A percentile compares a stretch with the other conserved stretches of the same genome.
These are phyloP conservation scores for Ramularia collo-cygni DNA, from an alignment of 2,329 filamentous ascomycete species.

Conservation along the genomic window DNA sequence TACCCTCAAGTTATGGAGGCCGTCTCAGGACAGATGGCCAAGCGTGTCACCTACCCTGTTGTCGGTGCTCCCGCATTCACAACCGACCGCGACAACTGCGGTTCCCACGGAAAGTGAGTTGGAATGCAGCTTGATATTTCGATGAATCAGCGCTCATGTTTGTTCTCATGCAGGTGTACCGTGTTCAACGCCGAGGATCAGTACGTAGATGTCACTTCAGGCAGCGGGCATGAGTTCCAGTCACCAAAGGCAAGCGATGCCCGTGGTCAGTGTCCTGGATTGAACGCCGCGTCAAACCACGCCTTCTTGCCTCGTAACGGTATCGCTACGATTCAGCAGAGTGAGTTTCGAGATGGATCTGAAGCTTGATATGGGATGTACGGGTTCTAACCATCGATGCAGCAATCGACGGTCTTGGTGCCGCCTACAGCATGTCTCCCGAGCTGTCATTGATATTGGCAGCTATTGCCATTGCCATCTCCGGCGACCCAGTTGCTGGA, in stretches of 20 bases:
- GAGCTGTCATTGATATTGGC: conserved; percentile 11
- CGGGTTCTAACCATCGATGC: not conserved
- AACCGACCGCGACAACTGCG: conserved; percentile 14
- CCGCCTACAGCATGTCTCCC: conserved; percentile 24
- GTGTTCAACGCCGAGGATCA: conserved; percentile 27
- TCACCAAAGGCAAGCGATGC: conserved; percentile 13
- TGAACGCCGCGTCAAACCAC: conserved; percentile 24
- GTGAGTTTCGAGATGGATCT: conserved; percentile 2
- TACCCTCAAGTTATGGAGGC: conserved; percentile 12
- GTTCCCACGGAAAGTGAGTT: conserved; percentile 13
- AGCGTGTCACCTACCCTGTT: conserved; percentile 9
- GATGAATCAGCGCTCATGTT: too few species aligned
- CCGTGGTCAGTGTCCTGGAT: conserved; percentile 26
- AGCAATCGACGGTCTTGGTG: conserved; percentile 10
- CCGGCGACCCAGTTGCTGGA: conserved; percentile 14
- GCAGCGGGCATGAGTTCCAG: conserved; percentile 24
- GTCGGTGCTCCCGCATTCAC: conserved; percentile 13
- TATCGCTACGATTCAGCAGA: conserved; percentile 22
- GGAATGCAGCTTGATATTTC: too few species aligned
- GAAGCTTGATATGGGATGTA: not conserved
- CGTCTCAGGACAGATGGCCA: conserved; percentile 2
- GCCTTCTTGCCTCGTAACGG: conserved; percentile 24
- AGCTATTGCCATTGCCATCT: conserved; percentile 13
- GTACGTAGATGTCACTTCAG: conserved; percentile 18
- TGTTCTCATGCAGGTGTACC: too few species aligned